Percentiles rank a stretch among this genome's conserved stretches.
phyloP scores from a whole-genome alignment of 192 early-diverging fungal genomes.

The Oehlia diaphana region DNA sequence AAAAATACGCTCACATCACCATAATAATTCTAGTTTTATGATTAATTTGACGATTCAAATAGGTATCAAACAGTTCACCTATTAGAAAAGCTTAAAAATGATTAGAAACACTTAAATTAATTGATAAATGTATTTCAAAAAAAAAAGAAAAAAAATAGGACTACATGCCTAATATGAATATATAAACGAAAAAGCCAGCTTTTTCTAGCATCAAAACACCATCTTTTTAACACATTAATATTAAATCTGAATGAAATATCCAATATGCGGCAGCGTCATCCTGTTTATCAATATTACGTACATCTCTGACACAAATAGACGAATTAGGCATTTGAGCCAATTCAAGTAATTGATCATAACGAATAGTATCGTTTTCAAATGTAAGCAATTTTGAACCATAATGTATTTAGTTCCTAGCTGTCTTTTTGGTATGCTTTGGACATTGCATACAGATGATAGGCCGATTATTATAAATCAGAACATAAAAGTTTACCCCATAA shows the following conservation, averaged over 20 bases:
- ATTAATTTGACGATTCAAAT: background rate
- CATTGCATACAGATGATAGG: background rate
- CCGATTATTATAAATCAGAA: background rate
- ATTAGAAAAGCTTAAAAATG: background rate
- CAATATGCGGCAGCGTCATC: background rate
- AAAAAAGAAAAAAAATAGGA: no score
- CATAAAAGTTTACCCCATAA: background rate
- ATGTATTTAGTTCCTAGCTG: background rate
- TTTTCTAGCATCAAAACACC: background rate
- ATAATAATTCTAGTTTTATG: constrained; percentile 1
- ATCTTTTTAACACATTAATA: background rate
- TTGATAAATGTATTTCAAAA: background rate
- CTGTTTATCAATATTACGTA: background rate
- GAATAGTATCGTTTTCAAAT: background rate
- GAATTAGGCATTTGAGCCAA: background rate
- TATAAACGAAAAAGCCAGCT: background rate
- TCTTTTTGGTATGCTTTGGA: background rate
- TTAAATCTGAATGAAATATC: background rate
- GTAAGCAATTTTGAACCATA: background rate
- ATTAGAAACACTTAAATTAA: background rate
- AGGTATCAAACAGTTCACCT: background rate
- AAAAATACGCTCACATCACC: background rate
- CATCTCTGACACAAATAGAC: background rate
- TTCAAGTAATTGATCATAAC: background rate
- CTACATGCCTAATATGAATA: no score